These are phyloP conservation scores for Hymenoscyphus fraxineus DNA, from an alignment of 2,329 filamentous ascomycete genomes.

Conservation along the genomic window DNA sequence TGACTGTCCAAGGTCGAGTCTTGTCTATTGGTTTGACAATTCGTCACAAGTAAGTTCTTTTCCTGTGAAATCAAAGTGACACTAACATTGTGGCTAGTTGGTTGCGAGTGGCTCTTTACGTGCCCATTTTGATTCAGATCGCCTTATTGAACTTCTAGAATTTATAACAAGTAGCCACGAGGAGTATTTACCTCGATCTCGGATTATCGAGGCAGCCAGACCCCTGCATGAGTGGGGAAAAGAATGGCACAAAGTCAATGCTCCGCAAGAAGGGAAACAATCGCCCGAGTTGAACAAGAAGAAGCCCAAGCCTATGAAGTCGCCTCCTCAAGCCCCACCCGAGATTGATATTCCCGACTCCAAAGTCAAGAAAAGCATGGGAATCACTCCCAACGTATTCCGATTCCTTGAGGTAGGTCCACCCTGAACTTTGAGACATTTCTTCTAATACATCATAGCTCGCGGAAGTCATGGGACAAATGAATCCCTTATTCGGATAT, in stretches of 20 bases:
- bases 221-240: conserved; percentile 62
- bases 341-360: conserved; percentile 59
- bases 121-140: conserved; percentile 73
- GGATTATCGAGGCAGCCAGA: conserved; percentile 57
- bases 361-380: conserved; percentile 52
- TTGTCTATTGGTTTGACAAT: conserved; percentile 86
- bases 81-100: conserved; percentile 49
- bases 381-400: conserved; percentile 57
- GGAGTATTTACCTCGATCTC: conserved; percentile 74
- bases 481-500: conserved; percentile 60
- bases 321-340: conserved; percentile 54
- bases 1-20: conserved; percentile 70
- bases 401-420: conserved; percentile 58
- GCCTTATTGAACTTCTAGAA: conserved; percentile 81
- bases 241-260: conserved; percentile 60
- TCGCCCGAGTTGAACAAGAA: conserved; percentile 68
- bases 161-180: conserved; percentile 74
- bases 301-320: conserved; percentile 57
- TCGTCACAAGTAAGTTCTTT: conserved; percentile 66
- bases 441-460: conserved; percentile 43
- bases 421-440: background rate
- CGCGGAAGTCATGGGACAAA: conserved; percentile 63
- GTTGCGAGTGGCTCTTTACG: conserved; percentile 73
- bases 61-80: conserved; percentile 1
- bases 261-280: conserved; percentile 49